Percentiles rank a stretch among this genome's conserved stretches.
Evolutionary conservation across 305 asterid genomes (phyloP).

Genomic region (Rubia balearica): DNA sequence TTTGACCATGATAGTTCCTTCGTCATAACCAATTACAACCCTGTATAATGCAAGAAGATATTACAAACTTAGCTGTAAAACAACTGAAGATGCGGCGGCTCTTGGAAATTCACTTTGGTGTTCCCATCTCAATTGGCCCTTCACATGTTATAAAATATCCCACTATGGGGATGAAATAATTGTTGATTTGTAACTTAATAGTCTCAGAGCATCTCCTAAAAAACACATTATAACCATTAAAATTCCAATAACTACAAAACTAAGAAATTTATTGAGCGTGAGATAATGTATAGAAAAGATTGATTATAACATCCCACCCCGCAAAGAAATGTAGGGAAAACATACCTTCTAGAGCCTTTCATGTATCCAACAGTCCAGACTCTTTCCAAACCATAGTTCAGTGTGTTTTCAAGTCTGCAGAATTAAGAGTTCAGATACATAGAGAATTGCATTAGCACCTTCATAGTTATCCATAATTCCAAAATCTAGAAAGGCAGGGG

Average conservation of each 20-base stretch:
- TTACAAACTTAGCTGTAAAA: constrained; percentile 16
- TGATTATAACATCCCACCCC: constrained; percentile 6
- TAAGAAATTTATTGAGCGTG: neutral
- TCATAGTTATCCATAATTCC: neutral
- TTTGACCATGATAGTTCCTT: constrained; percentile 97
- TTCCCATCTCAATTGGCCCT: neutral
- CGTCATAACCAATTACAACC: constrained; percentile 96
- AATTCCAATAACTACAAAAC: neutral
- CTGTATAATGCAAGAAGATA: constrained; percentile 34
- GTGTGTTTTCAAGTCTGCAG: constrained; percentile 87
- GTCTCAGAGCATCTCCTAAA: neutral
- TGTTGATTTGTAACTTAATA: neutral
- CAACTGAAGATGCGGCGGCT: neutral
- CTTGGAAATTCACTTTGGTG: neutral
- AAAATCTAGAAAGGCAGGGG: neutral
- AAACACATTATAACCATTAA: neutral
- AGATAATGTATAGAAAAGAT: constrained; percentile 7
- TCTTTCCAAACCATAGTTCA: constrained; percentile 97
- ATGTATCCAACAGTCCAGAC: constrained; percentile 97
- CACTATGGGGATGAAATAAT: neutral
- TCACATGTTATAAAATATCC: neutral
- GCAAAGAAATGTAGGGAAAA: neutral
- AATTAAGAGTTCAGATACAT: constrained; percentile 10
- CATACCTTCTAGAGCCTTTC: constrained; percentile 89
- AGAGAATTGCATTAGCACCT: neutral